Evolutionary conservation across 2,329 filamentous ascomycete species (phyloP).

Genomic region (Hymenoscyphus albidus): DNA sequence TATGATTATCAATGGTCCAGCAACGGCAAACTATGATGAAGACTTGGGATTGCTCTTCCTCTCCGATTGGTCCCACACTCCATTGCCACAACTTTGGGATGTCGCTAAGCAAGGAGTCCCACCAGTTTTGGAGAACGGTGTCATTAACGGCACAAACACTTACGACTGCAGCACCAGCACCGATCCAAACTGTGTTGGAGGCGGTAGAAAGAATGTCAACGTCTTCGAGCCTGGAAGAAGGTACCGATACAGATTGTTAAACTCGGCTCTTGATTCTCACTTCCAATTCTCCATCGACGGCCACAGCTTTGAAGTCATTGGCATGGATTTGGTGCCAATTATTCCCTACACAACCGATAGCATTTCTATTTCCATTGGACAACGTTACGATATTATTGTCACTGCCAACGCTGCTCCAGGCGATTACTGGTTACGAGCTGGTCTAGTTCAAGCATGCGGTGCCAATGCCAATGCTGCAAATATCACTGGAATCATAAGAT

Average conservation of each 20-base stretch:
- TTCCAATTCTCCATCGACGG: constrained; percentile 51
- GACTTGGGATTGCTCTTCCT: constrained; percentile 33
- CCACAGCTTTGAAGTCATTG: constrained; percentile 55
- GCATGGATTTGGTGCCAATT: constrained; percentile 56
- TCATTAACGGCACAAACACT: constrained; percentile 34
- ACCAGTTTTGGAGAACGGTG: constrained; percentile 27
- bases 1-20: constrained; percentile 58
- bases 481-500: constrained; percentile 41
- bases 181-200: constrained; percentile 28
- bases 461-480: constrained; percentile 51
- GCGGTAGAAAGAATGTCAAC: constrained; percentile 33
- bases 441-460: constrained; percentile 48
- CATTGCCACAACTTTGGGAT: constrained; percentile 28
- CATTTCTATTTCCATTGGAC: constrained; percentile 55
- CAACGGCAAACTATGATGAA: constrained; percentile 54
- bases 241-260: constrained; percentile 44
- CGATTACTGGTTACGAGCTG: constrained; percentile 53
- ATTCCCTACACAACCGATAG: constrained; percentile 48
- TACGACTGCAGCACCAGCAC: constrained; percentile 24
- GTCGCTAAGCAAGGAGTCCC: constrained; percentile 23
- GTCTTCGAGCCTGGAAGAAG: constrained; percentile 37
- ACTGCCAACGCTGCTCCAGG: constrained; percentile 52
- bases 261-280: constrained; percentile 42
- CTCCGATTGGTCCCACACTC: constrained; percentile 32
- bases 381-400: constrained; percentile 45